Base-by-base conservation (phyloP, 1,284 basidiomycete genomes). In the Phellinidium pouzarii region DNA sequence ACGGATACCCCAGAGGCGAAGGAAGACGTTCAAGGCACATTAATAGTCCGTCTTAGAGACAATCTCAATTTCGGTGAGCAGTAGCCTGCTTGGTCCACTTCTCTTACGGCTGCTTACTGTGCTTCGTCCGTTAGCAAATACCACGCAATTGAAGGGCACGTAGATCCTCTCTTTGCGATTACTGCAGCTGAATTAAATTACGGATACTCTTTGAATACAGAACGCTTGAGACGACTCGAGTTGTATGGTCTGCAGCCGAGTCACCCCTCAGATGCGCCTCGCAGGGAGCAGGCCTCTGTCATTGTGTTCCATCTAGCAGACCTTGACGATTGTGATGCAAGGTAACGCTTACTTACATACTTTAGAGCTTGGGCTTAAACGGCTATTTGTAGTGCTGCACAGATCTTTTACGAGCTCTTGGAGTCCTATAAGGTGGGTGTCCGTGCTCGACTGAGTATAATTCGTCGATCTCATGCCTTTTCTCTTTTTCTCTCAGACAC, bases 291-390 rank as follows among this genome's bases (percentile, higher is more conserved):
- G 53, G 87, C 92, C 3, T 80, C 79, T 31, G 80, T 84, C 0
- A 69, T 96, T 26, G 87, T 95, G 12, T 91, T 95, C 69, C 92
- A 96, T 63, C 78, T 94, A 73, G 83, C 86, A 8, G 94, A 91
- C 67, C 84, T 92, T 3, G 90, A 92, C 56, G 77, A 72, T 19
- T 84, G 86, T 57, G 91, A 94, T 65, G 90, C 91, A 8, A 91
- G 88, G 86, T 91, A 63, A 65, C 25, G 14, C 41, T 19, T 42
- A 34, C 20, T 14, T 31, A 17, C 41, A 47, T 19, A 20, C 8
- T 11, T 50, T 26, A 17, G 14, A 46, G 31, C 31, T 46, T 53
- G 50, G 50, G 58, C 17, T 57, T 52, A 25, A 44, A 53, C 27
- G 46, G n/a, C 19, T 19, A 6, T n/a, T 23, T 26, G 8, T 59